phyloP scores from a whole-genome alignment of 2,329 filamentous ascomycete species.

The Trichophyton rubrum region DNA sequence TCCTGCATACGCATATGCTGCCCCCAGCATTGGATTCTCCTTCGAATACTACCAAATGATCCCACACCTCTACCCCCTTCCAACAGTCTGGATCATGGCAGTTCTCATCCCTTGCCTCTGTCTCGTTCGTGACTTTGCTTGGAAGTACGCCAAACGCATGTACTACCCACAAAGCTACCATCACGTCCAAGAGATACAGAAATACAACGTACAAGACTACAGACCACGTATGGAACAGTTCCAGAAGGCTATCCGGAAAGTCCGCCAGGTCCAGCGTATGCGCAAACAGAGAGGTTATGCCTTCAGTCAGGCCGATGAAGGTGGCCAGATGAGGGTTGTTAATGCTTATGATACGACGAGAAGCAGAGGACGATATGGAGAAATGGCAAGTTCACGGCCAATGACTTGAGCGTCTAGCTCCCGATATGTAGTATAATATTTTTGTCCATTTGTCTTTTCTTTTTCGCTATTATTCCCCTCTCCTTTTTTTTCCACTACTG shows the following conservation, averaged over 20 bases:
- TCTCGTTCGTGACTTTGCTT: conserved; percentile 75
- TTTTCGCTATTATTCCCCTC: background rate
- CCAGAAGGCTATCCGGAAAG: conserved; percentile 97
- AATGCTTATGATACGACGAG: conserved; percentile 97
- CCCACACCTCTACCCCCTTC: conserved; percentile 64
- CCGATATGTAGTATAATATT: conserved; percentile 3
- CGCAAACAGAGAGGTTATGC: conserved; percentile 97
- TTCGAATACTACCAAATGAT: conserved; percentile 77
- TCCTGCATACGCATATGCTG: conserved; percentile 73
- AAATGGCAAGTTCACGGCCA: conserved; percentile 61
- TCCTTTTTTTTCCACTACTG: background rate
- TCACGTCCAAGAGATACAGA: conserved; percentile 98
- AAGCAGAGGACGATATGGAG: conserved; percentile 80
- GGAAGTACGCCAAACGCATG: conserved; percentile 98
- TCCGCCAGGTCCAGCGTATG: conserved; percentile 96
- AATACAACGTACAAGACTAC: conserved; percentile 99
- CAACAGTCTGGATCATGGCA: conserved; percentile 86
- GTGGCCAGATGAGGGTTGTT: conserved; percentile 73
- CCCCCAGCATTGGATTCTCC: conserved; percentile 70
- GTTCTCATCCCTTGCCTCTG: conserved; percentile 68
- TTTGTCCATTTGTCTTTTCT: background rate
- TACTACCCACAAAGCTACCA: conserved; percentile 93
- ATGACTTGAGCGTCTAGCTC: conserved; percentile 14
- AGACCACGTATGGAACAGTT: conserved; percentile 98
- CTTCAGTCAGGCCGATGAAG: conserved; percentile 94